phyloP scores from a whole-genome alignment of 495 filamentous ascomycete species.

The Haplographium delicatum region DNA sequence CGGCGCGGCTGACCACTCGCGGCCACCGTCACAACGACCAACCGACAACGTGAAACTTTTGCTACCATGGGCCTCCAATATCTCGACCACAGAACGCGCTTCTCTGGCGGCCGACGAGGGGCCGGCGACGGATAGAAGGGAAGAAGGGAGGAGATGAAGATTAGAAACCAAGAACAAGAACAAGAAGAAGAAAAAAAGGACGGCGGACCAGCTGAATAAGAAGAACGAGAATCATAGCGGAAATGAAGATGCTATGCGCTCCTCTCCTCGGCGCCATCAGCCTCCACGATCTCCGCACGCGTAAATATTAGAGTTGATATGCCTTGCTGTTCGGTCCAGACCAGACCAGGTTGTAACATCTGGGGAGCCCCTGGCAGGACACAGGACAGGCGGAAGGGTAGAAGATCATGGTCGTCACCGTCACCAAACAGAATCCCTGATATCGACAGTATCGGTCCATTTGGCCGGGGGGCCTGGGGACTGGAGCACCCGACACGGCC shows the following conservation, averaged over 20 bases:
- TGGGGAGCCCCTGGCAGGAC: slow-evolving; percentile 18
- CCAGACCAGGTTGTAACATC: slow-evolving; percentile 17
- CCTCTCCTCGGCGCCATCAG: too few species aligned
- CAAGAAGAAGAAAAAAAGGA: too few species aligned
- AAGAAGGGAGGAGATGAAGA: too few species aligned
- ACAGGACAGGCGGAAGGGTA: too few species aligned
- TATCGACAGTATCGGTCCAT: neutral
- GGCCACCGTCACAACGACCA: slow-evolving; percentile 16
- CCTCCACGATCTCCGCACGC: too few species aligned
- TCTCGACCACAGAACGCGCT: too few species aligned
- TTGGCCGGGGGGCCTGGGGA: neutral
- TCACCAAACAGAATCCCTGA: slow-evolving; percentile 23
- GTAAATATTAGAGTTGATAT: slow-evolving; percentile 23
- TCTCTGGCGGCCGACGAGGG: too few species aligned
- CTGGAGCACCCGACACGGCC: neutral
- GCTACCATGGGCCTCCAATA: neutral
- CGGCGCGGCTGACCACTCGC: neutral
- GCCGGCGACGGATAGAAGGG: too few species aligned
- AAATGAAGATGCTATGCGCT: too few species aligned
- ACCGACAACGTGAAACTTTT: slow-evolving; percentile 24
- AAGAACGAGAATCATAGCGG: too few species aligned
- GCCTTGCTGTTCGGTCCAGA: slow-evolving; percentile 11
- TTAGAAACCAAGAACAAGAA: too few species aligned
- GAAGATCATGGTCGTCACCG: slow-evolving; percentile 24
- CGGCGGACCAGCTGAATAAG: too few species aligned